These are phyloP conservation scores for Glonium stellatum DNA, from an alignment of 495 filamentous ascomycete genomes.

Conservation along the genomic window DNA sequence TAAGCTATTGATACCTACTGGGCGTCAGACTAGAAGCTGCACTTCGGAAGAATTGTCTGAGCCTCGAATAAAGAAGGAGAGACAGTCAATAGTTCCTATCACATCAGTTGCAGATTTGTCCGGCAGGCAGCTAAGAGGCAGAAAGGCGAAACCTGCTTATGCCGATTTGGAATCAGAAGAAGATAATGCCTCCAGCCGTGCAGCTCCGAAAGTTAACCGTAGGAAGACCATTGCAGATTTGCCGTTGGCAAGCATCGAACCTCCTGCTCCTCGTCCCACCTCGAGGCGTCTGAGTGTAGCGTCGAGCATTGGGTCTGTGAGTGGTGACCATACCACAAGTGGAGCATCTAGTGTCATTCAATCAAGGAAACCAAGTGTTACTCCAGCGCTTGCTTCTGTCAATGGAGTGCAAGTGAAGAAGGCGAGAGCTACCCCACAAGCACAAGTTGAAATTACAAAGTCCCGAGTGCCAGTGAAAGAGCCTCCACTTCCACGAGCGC, in stretches of 20 bases:
- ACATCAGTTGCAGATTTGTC: constrained; percentile 38
- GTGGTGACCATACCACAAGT: constrained; percentile 24
- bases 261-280: constrained; percentile 12
- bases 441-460: constrained; percentile 44
- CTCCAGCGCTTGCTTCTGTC: constrained; percentile 5
- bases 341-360: constrained; percentile 12
- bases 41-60: constrained; percentile 64
- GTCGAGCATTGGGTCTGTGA: constrained; percentile 34
- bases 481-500: constrained; percentile 44
- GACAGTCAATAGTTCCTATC: constrained; percentile 46
- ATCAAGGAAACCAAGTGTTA: constrained; percentile 9
- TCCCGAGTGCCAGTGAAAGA: constrained; percentile 39
- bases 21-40: constrained; percentile 64
- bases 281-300: constrained; percentile 39
- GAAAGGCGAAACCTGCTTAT: constrained; percentile 51
- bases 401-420: constrained; percentile 27
- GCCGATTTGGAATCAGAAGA: constrained; percentile 48
- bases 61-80: constrained; percentile 49
- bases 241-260: constrained; percentile 17
- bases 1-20: constrained; percentile 69
- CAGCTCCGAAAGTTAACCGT: constrained; percentile 45
- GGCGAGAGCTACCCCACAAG: constrained; percentile 34
- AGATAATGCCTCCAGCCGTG: constrained; percentile 35
- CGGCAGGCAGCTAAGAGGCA: constrained; percentile 60
- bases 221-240: constrained; percentile 59